A percentile compares a stretch with the other conserved stretches of the same genome.
Evolutionary conservation across 768 basidiomycete species (phyloP).

Genomic region (Tremella mesenterica): DNA sequence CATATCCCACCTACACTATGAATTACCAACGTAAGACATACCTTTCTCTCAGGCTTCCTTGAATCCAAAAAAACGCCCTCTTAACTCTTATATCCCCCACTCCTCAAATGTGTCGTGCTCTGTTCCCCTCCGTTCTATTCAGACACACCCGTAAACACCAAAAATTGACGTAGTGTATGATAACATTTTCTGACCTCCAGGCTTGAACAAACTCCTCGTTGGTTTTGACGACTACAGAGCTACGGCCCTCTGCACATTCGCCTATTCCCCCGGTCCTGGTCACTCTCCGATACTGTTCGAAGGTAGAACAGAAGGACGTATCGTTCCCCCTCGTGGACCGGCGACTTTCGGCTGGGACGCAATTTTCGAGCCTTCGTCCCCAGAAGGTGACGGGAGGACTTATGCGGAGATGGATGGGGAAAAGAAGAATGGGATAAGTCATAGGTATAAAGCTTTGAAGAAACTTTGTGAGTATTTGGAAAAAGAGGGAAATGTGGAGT

Average conservation of each 20-base stretch:
- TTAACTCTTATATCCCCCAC: too few species aligned
- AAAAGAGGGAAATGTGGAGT: too few species aligned
- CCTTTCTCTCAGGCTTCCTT: too few species aligned
- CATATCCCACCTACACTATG: background rate
- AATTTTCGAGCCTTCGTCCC: slow-evolving; percentile 60
- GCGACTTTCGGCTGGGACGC: slow-evolving; percentile 84
- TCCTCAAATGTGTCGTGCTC: too few species aligned
- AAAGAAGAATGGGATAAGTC: slow-evolving; percentile 60
- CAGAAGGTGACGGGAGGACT: slow-evolving; percentile 62
- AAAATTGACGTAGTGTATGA: slow-evolving; percentile 2
- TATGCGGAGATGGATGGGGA: slow-evolving; percentile 62
- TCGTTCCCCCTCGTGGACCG: slow-evolving; percentile 75
- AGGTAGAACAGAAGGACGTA: slow-evolving; percentile 77
- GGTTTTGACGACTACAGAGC: slow-evolving; percentile 70
- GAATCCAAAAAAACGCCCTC: too few species aligned
- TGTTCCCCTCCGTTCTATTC: background rate
- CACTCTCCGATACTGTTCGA: slow-evolving; percentile 72
- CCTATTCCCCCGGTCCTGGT: slow-evolving; percentile 74
- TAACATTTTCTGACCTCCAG: slow-evolving; percentile 41
- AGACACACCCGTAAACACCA: background rate
- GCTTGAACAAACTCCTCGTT: slow-evolving; percentile 72
- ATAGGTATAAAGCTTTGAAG: slow-evolving; percentile 61
- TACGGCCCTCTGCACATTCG: slow-evolving; percentile 90
- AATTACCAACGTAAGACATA: too few species aligned
- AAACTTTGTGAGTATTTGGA: slow-evolving; percentile 50